Conservation (phyloP, 2,329 filamentous ascomycete genomes). For the Zymoseptoria passerinii region DNA sequence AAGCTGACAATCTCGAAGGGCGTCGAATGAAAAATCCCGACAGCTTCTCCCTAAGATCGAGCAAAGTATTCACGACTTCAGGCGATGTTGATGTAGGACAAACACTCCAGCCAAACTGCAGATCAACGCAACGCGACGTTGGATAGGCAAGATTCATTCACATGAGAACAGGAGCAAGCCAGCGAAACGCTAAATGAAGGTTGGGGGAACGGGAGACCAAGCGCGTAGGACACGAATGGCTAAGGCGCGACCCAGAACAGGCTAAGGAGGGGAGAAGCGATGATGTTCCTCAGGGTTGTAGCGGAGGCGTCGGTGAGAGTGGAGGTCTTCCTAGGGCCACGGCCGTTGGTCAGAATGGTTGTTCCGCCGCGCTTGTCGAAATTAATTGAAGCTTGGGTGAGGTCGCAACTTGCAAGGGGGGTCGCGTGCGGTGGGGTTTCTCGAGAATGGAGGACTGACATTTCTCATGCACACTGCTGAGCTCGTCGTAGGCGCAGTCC, state of each 20-base stretch:
- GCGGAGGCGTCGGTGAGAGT: conserved; percentile 3
- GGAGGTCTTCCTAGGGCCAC: not conserved
- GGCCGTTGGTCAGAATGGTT: not conserved
- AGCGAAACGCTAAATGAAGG: not conserved
- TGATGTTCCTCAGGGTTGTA: conserved; percentile 4
- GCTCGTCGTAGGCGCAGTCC: not conserved
- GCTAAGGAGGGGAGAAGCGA: not conserved
- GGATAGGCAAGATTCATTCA: not conserved
- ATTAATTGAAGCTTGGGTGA: not conserved
- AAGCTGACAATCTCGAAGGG: not conserved
- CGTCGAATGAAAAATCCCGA: not conserved
- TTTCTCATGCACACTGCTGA: not conserved
- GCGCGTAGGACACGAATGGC: not conserved
- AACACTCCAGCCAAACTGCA: not conserved
- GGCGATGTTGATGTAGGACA: not conserved
- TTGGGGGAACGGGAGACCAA: not conserved
- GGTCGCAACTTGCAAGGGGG: not conserved
- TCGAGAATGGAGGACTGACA: not conserved
- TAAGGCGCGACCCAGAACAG: not conserved
- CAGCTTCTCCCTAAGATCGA: not conserved
- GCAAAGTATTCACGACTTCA: not conserved
- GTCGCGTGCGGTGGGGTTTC: not conserved
- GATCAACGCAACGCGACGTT: not conserved
- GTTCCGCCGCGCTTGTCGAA: conserved; percentile 6
- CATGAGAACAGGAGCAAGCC: not conserved